Evolutionary conservation across 148 eudicot species (phyloP).

Genomic region (Gaultheria prostrata): DNA sequence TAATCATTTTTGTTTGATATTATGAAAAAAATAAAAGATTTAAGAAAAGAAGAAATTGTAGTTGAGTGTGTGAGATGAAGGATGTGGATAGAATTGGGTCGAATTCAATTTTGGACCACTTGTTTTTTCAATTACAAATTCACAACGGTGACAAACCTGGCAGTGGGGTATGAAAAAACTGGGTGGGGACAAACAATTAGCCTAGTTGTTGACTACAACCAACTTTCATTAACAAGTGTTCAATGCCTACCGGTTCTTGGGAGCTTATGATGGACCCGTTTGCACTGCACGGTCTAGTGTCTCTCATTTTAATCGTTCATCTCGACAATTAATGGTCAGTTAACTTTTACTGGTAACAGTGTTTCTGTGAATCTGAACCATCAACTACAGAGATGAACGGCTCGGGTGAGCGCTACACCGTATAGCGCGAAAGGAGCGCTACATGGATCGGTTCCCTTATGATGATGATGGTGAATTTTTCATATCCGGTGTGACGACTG

Average conservation of each 20-base stretch:
- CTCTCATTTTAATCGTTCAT: too few species aligned
- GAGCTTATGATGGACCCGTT: background rate
- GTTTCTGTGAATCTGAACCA: too few species aligned
- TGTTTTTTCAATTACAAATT: background rate
- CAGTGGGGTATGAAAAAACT: background rate
- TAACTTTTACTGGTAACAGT: too few species aligned
- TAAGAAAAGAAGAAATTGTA: background rate
- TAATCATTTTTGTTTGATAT: too few species aligned
- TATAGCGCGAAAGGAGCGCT: too few species aligned
- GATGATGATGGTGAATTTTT: too few species aligned
- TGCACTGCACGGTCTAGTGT: too few species aligned
- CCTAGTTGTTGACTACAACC: background rate
- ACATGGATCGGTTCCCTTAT: too few species aligned
- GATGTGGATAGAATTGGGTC: background rate
- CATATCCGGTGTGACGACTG: background rate
- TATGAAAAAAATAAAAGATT: background rate
- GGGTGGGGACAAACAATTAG: background rate
- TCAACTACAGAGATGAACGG: fast-evolving
- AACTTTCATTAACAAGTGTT: background rate
- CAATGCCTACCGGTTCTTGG: background rate
- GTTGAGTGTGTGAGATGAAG: background rate
- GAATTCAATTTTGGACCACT: background rate
- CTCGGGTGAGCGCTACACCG: too few species aligned
- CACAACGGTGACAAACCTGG: background rate
- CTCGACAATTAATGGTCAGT: too few species aligned